phyloP scores from a whole-genome alignment of 2,329 filamentous ascomycete genomes.

The Remersonia thermophila region DNA sequence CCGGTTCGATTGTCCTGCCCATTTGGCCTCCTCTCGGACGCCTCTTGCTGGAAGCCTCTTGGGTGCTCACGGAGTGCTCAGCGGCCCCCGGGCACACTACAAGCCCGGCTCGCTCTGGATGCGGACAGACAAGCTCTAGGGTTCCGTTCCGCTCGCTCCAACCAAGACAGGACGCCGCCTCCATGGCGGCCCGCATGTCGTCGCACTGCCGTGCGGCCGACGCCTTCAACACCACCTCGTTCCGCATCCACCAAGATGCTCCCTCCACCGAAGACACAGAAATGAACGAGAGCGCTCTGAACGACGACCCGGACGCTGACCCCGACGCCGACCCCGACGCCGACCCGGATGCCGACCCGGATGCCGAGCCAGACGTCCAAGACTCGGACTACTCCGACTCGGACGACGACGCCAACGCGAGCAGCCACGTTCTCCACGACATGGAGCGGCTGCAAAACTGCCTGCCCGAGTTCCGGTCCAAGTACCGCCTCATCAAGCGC shows the following conservation, averaged over 20 bases:
- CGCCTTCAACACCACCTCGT: slow-evolving; percentile 18
- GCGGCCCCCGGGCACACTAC: too few relatives aligned
- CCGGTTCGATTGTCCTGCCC: too few relatives aligned
- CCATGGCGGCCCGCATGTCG: too few relatives aligned
- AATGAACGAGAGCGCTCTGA: slow-evolving; percentile 29
- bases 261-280: slow-evolving; percentile 36
- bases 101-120: too few relatives aligned
- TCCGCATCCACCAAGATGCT: slow-evolving; percentile 39
- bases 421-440: slow-evolving; percentile 63
- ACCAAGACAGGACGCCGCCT: too few relatives aligned
- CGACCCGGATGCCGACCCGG: slow-evolving; percentile 23
- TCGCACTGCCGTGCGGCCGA: not conserved
- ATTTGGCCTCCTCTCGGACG: too few relatives aligned
- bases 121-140: too few relatives aligned
- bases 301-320: slow-evolving; percentile 19
- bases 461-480: slow-evolving; percentile 72
- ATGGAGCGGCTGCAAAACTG: slow-evolving; percentile 74
- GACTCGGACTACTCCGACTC: slow-evolving; percentile 35
- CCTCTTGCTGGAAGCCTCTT: too few relatives aligned
- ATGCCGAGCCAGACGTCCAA: slow-evolving; percentile 23
- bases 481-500: slow-evolving; percentile 84
- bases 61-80: too few relatives aligned
- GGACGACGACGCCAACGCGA: slow-evolving; percentile 54
- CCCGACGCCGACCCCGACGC: slow-evolving; percentile 16
- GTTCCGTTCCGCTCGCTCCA: too few relatives aligned